These are phyloP conservation scores for Globisporangium lucens DNA, from an alignment of 352 stramenopile genomes.

Conservation along the genomic window DNA sequence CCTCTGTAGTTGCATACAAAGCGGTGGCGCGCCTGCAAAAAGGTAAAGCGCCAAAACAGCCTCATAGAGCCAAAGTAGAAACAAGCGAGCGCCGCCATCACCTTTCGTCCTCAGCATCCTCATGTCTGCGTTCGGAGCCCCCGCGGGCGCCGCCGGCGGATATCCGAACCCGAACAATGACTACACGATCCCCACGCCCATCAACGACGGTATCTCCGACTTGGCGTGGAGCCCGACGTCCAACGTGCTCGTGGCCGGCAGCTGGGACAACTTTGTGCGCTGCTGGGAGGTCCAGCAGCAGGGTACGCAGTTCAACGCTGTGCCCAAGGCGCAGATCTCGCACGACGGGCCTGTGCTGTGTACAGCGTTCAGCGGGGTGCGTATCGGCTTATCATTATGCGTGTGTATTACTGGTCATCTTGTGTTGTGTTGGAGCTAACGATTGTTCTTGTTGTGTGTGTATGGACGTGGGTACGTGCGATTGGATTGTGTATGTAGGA, in stretches of 20 bases:
- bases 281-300: slow-evolving; percentile 84
- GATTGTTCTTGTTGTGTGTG: not conserved
- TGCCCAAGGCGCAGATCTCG: slow-evolving; percentile 80
- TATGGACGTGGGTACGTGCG: not conserved
- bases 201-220: slow-evolving; percentile 76
- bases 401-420: not conserved
- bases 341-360: slow-evolving; percentile 91
- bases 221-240: slow-evolving; percentile 69
- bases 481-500: slow-evolving; percentile 48
- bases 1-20: not conserved
- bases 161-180: slow-evolving; percentile 79
- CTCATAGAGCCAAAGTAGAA: slow-evolving; percentile 3
- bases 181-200: slow-evolving; percentile 62
- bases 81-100: not conserved
- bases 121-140: slow-evolving; percentile 47
- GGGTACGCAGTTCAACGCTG: slow-evolving; percentile 65
- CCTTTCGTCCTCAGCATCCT: too few relatives aligned
- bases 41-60: not conserved
- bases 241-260: slow-evolving; percentile 74
- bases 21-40: not conserved
- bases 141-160: slow-evolving; percentile 36
- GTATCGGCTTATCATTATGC: slow-evolving; percentile 5
- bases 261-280: slow-evolving; percentile 82
- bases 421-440: not conserved
- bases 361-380: slow-evolving; percentile 86